These are phyloP conservation scores for Psilocybe tampanensis DNA, from an alignment of 768 basidiomycete genomes.

Conservation along the genomic window DNA sequence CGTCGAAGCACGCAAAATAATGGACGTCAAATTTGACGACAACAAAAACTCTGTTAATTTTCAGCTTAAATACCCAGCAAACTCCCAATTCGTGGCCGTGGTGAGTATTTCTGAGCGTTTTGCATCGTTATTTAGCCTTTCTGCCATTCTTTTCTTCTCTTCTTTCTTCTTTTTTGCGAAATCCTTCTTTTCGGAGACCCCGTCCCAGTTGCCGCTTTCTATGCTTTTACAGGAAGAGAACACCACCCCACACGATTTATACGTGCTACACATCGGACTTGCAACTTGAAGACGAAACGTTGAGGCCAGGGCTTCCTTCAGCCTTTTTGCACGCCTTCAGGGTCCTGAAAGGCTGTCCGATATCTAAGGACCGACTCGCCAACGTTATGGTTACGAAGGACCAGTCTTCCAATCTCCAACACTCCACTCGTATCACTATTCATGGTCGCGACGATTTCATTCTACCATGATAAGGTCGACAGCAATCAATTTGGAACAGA, in stretches of 20 bases:
- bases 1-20: slow-evolving; percentile 63
- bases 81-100: slow-evolving; percentile 77
- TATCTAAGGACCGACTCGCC: neutral
- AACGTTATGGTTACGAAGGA: neutral
- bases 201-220: too few relatives aligned
- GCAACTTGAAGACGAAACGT: neutral
- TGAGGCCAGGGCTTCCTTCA: neutral
- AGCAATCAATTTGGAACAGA: neutral
- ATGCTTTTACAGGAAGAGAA: too few relatives aligned
- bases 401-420: neutral
- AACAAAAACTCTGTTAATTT: slow-evolving; percentile 46
- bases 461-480: neutral
- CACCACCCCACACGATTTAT: too few relatives aligned
- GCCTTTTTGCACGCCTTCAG: too few relatives aligned
- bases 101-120: slow-evolving; percentile 46
- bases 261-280: too few relatives aligned
- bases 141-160: neutral
- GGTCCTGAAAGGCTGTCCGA: neutral
- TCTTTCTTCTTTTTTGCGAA: neutral
- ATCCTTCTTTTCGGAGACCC: too few relatives aligned
- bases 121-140: neutral
- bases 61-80: slow-evolving; percentile 61
- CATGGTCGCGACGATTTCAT: neutral
- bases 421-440: neutral
- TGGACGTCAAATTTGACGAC: slow-evolving; percentile 54